These are phyloP conservation scores for Aulographum hederae DNA, from an alignment of 2,329 filamentous ascomycete species.

Conservation along the genomic window DNA sequence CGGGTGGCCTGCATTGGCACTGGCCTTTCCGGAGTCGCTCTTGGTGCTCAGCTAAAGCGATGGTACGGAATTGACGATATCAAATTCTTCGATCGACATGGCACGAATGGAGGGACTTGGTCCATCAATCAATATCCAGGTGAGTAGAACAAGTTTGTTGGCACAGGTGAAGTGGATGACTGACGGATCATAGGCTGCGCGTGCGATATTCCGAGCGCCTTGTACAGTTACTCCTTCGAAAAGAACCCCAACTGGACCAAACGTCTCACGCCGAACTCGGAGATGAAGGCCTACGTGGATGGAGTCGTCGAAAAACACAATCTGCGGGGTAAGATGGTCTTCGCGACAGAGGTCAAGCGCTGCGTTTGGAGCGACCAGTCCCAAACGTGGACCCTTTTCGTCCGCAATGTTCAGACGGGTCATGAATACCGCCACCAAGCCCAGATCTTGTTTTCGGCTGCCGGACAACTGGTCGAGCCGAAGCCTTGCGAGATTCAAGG, in stretches of 20 bases:
- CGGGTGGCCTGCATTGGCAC: too few species aligned
- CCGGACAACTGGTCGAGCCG: constrained; percentile 38
- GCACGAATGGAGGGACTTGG: constrained; percentile 4
- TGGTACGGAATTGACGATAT: constrained; percentile 1
- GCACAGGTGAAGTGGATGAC: too few species aligned
- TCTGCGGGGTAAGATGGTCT: background rate
- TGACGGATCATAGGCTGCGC: too few species aligned
- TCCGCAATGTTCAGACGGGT: background rate
- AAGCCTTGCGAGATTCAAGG: constrained; percentile 43
- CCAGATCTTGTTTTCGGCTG: background rate
- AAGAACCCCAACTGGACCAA: background rate
- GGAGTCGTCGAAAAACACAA: background rate
- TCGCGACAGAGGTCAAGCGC: background rate
- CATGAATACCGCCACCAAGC: background rate
- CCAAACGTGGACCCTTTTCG: background rate
- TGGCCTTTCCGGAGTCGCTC: constrained; percentile 3
- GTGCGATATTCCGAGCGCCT: background rate
- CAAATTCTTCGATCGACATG: constrained; percentile 3
- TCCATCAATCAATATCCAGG: constrained; percentile 4
- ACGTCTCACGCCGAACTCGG: background rate
- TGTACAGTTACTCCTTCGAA: background rate
- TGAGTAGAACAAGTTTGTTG: too few species aligned
- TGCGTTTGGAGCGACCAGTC: background rate
- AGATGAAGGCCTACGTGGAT: background rate
- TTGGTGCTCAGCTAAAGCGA: constrained; percentile 1